These are phyloP conservation scores for Austroboletus eburneus DNA, from an alignment of 768 basidiomycete species.

Conservation along the genomic window DNA sequence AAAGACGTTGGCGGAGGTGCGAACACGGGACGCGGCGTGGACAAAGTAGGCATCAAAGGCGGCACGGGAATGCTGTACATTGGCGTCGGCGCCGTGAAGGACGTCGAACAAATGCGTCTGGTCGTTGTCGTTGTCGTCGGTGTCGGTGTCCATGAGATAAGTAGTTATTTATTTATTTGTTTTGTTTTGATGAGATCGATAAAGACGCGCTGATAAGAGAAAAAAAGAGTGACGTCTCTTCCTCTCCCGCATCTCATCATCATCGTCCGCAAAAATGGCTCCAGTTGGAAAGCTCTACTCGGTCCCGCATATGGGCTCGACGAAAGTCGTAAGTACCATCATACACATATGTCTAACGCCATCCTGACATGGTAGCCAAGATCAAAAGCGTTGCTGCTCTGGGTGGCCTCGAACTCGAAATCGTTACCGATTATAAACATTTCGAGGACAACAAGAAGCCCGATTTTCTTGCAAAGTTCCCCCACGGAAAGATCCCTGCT, in stretches of 20 bases:
- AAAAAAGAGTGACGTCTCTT: slow-evolving; percentile 8
- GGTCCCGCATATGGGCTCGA: slow-evolving; percentile 35
- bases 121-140: slow-evolving; percentile 27
- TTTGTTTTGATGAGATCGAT: slow-evolving; percentile 27
- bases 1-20: slow-evolving; percentile 78
- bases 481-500: slow-evolving; percentile 81
- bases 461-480: slow-evolving; percentile 71
- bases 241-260: slow-evolving; percentile 23
- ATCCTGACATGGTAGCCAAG: slow-evolving; percentile 25
- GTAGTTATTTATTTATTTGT: slow-evolving; percentile 14
- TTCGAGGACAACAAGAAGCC: slow-evolving; percentile 65
- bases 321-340: slow-evolving; percentile 41
- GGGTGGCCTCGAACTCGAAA: slow-evolving; percentile 53
- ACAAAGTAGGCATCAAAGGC: slow-evolving; percentile 87
- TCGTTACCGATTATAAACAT: slow-evolving; percentile 53
- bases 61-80: slow-evolving; percentile 35
- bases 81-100: slow-evolving; percentile 7
- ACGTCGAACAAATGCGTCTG: slow-evolving; percentile 13
- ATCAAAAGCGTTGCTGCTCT: slow-evolving; percentile 56
- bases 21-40: slow-evolving; percentile 53
- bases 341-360: background rate
- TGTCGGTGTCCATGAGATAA: slow-evolving; percentile 26
- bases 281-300: slow-evolving; percentile 66
- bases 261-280: slow-evolving; percentile 40
- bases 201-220: slow-evolving; percentile 26